Conservation (phyloP, 306 rosid species). For the Begonia peltatifolia region DNA sequence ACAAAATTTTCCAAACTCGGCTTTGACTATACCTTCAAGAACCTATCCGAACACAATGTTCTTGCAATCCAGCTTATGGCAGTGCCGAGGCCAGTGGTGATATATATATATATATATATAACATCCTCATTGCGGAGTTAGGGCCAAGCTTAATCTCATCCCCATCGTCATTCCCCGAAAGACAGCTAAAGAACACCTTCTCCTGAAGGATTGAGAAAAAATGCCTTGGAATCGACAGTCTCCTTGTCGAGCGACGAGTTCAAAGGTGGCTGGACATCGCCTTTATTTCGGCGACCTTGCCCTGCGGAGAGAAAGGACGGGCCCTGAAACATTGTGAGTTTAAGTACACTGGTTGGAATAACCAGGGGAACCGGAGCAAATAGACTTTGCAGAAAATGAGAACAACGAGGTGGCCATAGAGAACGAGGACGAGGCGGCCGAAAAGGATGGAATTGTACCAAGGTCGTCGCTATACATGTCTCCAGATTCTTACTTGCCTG, state of each 20-base stretch:
- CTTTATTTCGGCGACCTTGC: slow-evolving; percentile 73
- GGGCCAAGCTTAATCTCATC: slow-evolving; percentile 58
- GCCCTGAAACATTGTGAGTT: too few relatives aligned
- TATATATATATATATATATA: not conserved
- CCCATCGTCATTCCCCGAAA: slow-evolving; percentile 70
- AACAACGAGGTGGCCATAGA: slow-evolving; percentile 66
- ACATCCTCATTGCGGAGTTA: slow-evolving; percentile 42
- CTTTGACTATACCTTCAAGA: slow-evolving; percentile 45
- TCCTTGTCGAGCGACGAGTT: slow-evolving; percentile 47
- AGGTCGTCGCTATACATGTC: slow-evolving; percentile 17
- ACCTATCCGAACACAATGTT: slow-evolving; percentile 79
- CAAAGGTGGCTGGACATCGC: slow-evolving; percentile 60
- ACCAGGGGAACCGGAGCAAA: too few relatives aligned
- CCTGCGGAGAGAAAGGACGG: slow-evolving; percentile 58
- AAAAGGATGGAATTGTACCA: slow-evolving; percentile 56
- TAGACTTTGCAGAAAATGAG: not conserved
- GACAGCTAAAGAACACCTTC: slow-evolving; percentile 64
- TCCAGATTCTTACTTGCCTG: slow-evolving; percentile 11
- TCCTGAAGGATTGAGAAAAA: slow-evolving; percentile 51
- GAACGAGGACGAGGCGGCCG: slow-evolving; percentile 73
- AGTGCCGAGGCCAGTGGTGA: slow-evolving; percentile 84
- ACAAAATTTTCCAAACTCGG: too few relatives aligned
- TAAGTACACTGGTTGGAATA: too few relatives aligned
- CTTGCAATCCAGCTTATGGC: slow-evolving; percentile 60
- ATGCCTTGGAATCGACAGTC: slow-evolving; percentile 40